phyloP scores from a whole-genome alignment of 805 yeast species.

The Saturnispora galanensis region DNA sequence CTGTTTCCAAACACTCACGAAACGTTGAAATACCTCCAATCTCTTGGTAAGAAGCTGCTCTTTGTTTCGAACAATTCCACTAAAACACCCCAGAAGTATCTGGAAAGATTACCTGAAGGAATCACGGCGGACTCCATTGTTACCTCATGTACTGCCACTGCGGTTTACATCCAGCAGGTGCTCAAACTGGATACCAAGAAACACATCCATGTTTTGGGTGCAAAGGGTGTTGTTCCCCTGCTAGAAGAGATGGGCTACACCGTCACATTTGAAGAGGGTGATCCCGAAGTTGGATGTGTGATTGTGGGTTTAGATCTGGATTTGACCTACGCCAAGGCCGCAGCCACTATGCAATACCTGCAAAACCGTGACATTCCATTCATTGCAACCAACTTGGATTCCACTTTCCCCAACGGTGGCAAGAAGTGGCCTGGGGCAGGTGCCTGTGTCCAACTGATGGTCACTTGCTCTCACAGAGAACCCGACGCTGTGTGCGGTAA shows the following conservation, averaged over 20 bases:
- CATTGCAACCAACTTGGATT: slow-evolving; percentile 89
- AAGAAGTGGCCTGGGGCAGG: slow-evolving; percentile 92
- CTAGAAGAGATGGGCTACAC: slow-evolving; percentile 67
- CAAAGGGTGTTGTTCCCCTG: slow-evolving; percentile 76
- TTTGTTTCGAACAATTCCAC: slow-evolving; percentile 96
- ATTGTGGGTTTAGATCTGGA: slow-evolving; percentile 76
- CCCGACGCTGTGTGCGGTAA: slow-evolving; percentile 81
- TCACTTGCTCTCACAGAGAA: slow-evolving; percentile 64
- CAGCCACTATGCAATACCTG: slow-evolving; percentile 74
- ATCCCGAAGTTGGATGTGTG: slow-evolving; percentile 75
- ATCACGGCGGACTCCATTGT: slow-evolving; percentile 57
- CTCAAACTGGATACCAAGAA: slow-evolving; percentile 57
- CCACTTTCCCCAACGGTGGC: slow-evolving; percentile 88
- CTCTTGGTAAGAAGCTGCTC: slow-evolving; percentile 52
- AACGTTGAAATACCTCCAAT: slow-evolving; percentile 52
- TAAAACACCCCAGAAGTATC: slow-evolving; percentile 72
- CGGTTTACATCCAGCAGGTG: slow-evolving; percentile 73
- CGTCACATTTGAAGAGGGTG: slow-evolving; percentile 59
- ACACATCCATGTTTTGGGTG: slow-evolving; percentile 88
- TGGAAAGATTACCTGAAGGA: slow-evolving; percentile 55
- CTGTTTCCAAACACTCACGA: slow-evolving; percentile 71
- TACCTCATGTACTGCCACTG: slow-evolving; percentile 87
- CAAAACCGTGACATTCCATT: slow-evolving; percentile 56
- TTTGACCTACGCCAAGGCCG: slow-evolving; percentile 72
- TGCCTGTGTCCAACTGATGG: slow-evolving; percentile 68